Evolutionary conservation across 352 stramenopile species (phyloP).

Genomic region (Phytophthora pinifolia): DNA sequence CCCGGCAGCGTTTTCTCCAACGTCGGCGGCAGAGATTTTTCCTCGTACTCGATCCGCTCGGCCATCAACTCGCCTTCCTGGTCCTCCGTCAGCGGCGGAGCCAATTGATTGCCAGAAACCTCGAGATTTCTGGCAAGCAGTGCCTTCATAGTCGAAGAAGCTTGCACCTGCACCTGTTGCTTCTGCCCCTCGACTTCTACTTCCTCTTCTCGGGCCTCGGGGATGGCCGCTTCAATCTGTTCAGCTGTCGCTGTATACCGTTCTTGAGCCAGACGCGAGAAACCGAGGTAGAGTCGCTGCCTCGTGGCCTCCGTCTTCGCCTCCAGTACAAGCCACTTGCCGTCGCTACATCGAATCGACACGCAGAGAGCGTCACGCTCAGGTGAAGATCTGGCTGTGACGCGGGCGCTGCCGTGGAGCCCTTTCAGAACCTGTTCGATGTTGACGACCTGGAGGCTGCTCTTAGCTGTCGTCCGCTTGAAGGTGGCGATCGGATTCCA

Average conservation of each 20-base stretch:
- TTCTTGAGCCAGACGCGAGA: conserved; percentile 48
- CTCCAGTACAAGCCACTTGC: conserved; percentile 54
- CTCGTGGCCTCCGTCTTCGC: conserved; percentile 46
- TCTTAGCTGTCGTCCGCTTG: conserved; percentile 49
- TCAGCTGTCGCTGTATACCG: conserved; percentile 19
- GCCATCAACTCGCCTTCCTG: neutral
- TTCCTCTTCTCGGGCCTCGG: neutral
- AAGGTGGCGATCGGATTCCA: conserved; percentile 58
- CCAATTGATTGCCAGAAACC: too few species aligned
- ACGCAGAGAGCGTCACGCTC: conserved; percentile 37
- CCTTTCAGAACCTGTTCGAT: conserved; percentile 59
- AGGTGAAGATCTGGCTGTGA: conserved; percentile 2
- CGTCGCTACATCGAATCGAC: conserved; percentile 45
- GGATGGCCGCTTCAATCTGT: neutral
- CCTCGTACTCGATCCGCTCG: conserved; percentile 11
- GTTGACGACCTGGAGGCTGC: conserved; percentile 36
- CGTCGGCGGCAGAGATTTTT: conserved; percentile 3
- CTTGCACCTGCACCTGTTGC: neutral
- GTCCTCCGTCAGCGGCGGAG: neutral
- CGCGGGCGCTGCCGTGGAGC: conserved; percentile 33
- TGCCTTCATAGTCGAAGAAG: neutral
- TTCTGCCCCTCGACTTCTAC: neutral
- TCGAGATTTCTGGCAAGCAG: too few species aligned
- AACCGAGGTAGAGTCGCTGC: conserved; percentile 52
- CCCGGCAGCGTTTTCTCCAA: neutral